These are phyloP conservation scores for Neophaeococcomyces aloes DNA, from an alignment of 2,329 filamentous ascomycete species.

Conservation along the genomic window DNA sequence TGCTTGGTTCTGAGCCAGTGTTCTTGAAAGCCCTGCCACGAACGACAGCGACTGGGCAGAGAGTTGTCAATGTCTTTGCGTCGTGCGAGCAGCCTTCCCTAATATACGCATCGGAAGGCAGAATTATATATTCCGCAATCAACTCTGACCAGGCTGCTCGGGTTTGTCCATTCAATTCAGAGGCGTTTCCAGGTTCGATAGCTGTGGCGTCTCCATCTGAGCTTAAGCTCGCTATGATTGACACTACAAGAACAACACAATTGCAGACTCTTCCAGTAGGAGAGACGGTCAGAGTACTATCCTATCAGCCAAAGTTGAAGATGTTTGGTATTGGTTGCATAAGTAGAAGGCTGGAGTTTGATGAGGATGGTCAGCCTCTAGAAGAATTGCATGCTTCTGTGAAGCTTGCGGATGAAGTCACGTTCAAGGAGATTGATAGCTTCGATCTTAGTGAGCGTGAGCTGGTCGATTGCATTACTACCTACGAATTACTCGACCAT, in stretches of 20 bases:
- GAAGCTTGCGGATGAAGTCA: constrained; percentile 78
- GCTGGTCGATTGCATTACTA: constrained; percentile 72
- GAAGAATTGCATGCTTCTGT: constrained; percentile 74
- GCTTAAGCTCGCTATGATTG: constrained; percentile 69
- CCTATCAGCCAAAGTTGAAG: constrained; percentile 68
- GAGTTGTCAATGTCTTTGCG: constrained; percentile 72
- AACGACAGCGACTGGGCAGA: constrained; percentile 31
- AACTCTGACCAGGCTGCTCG: constrained; percentile 76
- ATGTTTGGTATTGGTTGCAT: constrained; percentile 84
- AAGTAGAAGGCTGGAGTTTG: constrained; percentile 57
- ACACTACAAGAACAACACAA: constrained; percentile 77
- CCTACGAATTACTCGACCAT: constrained; percentile 30
- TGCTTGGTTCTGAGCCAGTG: constrained; percentile 76
- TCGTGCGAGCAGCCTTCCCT: constrained; percentile 90
- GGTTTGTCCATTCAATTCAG: constrained; percentile 71
- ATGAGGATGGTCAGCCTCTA: constrained; percentile 33
- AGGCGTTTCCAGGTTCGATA: constrained; percentile 70
- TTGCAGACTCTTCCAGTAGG: constrained; percentile 68
- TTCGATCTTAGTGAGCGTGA: constrained; percentile 58
- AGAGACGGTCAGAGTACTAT: constrained; percentile 75
- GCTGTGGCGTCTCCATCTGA: constrained; percentile 67
- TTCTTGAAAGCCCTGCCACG: constrained; percentile 68
- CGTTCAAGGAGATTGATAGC: constrained; percentile 68
- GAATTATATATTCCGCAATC: constrained; percentile 85
- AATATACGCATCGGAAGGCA: constrained; percentile 79